These are phyloP conservation scores for Wallacemonas sp. DNA, from an alignment of 208 protist species.

Conservation along the genomic window DNA sequence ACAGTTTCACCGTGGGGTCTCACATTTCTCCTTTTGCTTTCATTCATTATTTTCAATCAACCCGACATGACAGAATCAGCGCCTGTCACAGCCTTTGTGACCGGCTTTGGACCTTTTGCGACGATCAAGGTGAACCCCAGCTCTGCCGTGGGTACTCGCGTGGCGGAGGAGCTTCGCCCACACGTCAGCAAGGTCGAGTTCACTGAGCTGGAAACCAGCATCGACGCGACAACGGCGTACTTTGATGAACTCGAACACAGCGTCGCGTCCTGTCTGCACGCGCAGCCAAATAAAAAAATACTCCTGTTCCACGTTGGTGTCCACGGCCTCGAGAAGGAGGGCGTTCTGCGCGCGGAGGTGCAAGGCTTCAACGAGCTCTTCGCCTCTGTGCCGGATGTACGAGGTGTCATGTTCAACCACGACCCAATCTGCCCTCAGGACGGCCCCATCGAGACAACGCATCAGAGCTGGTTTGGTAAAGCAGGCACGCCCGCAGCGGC, in stretches of 20 bases:
- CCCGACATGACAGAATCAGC: not conserved
- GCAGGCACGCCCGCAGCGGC: conserved; percentile 19
- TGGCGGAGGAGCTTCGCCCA: conserved; percentile 26
- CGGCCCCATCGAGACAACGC: conserved; percentile 21
- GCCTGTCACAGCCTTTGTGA: conserved; percentile 48
- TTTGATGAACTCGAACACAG: conserved; percentile 42
- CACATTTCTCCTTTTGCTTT: too few species aligned
- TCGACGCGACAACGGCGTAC: conserved; percentile 31
- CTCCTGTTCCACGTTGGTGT: conserved; percentile 66
- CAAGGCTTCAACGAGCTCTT: conserved; percentile 68
- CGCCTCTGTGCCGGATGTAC: conserved; percentile 40
- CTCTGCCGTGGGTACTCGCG: conserved; percentile 29
- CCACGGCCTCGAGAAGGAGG: conserved; percentile 36
- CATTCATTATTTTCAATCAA: too few species aligned
- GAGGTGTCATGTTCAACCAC: conserved; percentile 44
- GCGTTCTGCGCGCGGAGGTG: conserved; percentile 58
- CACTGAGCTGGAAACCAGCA: conserved; percentile 45
- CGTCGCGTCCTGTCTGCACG: conserved; percentile 22
- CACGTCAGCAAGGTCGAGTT: conserved; percentile 31
- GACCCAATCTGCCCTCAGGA: conserved; percentile 39
- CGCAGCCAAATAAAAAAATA: conserved; percentile 20
- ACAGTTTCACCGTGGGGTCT: too few species aligned
- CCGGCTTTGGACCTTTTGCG: conserved; percentile 69
- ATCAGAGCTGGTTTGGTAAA: conserved; percentile 54
- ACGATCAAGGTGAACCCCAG: conserved; percentile 66